Conservation (phyloP, 306 rosid genomes). For the Trifolium fragiferum region DNA sequence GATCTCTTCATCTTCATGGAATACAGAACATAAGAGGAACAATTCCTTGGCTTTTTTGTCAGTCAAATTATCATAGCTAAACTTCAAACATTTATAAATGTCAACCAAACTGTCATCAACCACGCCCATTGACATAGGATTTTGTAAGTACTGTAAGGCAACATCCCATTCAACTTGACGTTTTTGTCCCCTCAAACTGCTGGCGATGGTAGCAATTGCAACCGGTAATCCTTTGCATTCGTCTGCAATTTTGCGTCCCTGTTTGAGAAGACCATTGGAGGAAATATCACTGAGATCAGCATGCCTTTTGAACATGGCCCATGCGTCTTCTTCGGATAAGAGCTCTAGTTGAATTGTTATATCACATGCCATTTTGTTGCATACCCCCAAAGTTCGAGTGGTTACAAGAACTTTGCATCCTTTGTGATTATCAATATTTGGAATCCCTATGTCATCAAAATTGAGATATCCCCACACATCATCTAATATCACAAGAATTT, state of each 20-base stretch:
- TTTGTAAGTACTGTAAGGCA: not conserved
- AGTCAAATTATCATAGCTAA: conserved; percentile 8
- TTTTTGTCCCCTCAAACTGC: not conserved
- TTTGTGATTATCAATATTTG: not conserved
- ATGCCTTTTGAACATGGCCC: not conserved
- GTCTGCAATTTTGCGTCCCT: not conserved
- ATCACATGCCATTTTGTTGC: not conserved
- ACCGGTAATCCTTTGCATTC: conserved; percentile 36
- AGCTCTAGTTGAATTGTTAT: not conserved
- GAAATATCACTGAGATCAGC: not conserved
- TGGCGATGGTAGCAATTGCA: conserved; percentile 13
- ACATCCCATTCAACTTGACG: not conserved
- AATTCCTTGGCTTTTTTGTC: not conserved
- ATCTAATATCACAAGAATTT: conserved; percentile 36
- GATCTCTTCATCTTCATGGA: conserved; percentile 38
- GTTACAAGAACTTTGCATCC: conserved; percentile 23
- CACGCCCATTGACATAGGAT: too few relatives aligned
- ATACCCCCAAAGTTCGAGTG: not conserved
- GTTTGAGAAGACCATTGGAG: not conserved
- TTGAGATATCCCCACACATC: conserved; percentile 25
- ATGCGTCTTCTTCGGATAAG: not conserved
- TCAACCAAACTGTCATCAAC: not conserved
- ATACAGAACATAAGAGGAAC: conserved; percentile 33
- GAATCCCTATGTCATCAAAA: conserved; percentile 16
- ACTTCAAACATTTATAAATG: conserved; percentile 11